These are phyloP conservation scores for Mucor racemosus DNA, from an alignment of 371 early-diverging fungal genomes.

Conservation along the genomic window DNA sequence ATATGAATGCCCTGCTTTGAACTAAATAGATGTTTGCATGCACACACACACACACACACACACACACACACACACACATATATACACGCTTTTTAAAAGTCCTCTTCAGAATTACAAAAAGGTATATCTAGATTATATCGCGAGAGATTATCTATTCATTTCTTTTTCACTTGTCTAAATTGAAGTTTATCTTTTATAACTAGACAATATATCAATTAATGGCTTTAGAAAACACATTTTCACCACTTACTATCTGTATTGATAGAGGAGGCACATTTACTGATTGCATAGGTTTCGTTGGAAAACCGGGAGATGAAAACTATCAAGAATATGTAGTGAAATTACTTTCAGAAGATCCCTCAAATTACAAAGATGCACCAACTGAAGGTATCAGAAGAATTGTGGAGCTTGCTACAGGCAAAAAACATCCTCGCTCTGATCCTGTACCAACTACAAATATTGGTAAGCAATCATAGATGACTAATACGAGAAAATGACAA, in stretches of 20 bases:
- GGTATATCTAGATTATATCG: no score
- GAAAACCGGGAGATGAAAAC: slow-evolving; percentile 58
- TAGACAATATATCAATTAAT: neutral
- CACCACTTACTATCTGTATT: slow-evolving; percentile 67
- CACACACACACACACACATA: no score
- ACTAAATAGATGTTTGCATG: no score
- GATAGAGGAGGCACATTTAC: slow-evolving; percentile 92
- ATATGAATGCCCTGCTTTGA: no score
- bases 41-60: no score
- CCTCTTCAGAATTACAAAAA: no score
- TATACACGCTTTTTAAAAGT: no score
- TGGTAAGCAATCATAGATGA: slow-evolving; percentile 46
- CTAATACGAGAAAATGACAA: neutral
- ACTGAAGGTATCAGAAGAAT: slow-evolving; percentile 93
- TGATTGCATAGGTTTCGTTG: slow-evolving; percentile 77
- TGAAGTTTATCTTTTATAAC: neutral
- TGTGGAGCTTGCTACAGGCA: slow-evolving; percentile 82
- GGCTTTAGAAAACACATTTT: neutral
- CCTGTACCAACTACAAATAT: slow-evolving; percentile 78
- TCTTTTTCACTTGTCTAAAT: neutral
- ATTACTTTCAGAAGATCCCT: slow-evolving; percentile 89
- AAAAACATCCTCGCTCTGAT: slow-evolving; percentile 66
- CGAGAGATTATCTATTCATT: neutral
- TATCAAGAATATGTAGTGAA: slow-evolving; percentile 72
- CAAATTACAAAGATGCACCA: slow-evolving; percentile 93